Evolutionary conservation across 306 rosid genomes (phyloP).

Genomic region (Vigna unguiculata): DNA sequence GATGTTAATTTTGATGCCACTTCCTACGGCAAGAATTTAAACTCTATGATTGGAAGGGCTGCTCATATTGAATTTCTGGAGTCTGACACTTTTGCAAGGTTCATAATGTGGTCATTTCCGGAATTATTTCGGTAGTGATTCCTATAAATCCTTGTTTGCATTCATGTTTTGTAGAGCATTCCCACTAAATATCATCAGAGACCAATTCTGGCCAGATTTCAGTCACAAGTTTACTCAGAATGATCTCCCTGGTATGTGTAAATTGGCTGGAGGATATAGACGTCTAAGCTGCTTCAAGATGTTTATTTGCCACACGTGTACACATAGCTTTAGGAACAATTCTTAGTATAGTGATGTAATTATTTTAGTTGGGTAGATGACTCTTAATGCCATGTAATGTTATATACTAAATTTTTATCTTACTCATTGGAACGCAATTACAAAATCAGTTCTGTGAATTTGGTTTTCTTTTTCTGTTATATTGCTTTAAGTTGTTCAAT

Average conservation of each 20-base stretch:
- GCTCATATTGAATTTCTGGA: conserved; percentile 95
- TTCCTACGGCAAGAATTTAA: conserved; percentile 86
- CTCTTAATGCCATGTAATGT: conserved; percentile 12
- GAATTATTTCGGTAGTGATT: conserved; percentile 66
- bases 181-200: not conserved
- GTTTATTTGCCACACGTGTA: conserved; percentile 33
- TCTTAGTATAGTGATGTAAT: conserved; percentile 44
- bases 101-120: conserved; percentile 94
- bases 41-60: conserved; percentile 84
- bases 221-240: not conserved
- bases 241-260: conserved; percentile 12
- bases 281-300: conserved; percentile 25
- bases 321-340: conserved; percentile 19
- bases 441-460: not conserved
- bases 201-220: conserved; percentile 18
- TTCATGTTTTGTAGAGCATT: conserved; percentile 22
- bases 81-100: conserved; percentile 77
- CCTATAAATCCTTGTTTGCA: conserved; percentile 12
- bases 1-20: conserved; percentile 89
- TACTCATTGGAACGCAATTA: not conserved
- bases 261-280: conserved; percentile 9
- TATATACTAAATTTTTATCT: not conserved
- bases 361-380: conserved; percentile 42
- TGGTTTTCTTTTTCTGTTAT: no score
- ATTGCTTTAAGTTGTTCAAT: no score